A percentile compares a stretch with the other conserved stretches of the same genome.
Evolutionary conservation across 352 stramenopile genomes (phyloP).

Genomic region (Phytophthora multivora): DNA sequence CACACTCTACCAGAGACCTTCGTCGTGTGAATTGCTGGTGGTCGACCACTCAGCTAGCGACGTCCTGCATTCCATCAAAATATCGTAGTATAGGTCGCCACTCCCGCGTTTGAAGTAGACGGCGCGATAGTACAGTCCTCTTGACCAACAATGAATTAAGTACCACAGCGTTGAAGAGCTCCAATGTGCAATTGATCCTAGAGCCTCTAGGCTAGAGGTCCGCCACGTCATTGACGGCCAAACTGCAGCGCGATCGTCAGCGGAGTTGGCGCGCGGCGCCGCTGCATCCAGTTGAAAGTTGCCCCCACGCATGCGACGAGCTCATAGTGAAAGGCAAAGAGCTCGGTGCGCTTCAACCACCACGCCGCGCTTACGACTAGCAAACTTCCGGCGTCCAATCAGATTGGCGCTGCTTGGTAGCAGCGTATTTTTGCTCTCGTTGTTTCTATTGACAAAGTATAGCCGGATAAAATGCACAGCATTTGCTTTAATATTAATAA

Average conservation of each 20-base stretch:
- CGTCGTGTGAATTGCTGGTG: conserved; percentile 19
- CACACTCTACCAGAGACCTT: conserved; percentile 30
- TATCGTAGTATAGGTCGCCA: conserved; percentile 6
- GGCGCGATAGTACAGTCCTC: conserved; percentile 5
- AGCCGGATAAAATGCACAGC: too few species aligned
- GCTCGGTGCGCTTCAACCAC: conserved; percentile 25
- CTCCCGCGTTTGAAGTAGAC: not conserved
- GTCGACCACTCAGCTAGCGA: too few species aligned
- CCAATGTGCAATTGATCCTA: not conserved
- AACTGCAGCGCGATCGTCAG: conserved; percentile 3
- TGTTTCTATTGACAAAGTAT: too few species aligned
- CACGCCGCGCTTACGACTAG: conserved; percentile 27
- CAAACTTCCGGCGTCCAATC: conserved; percentile 19
- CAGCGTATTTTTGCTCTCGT: conserved; percentile 1
- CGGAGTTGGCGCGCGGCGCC: not conserved
- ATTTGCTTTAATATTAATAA: too few species aligned
- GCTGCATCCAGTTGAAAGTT: conserved; percentile 3
- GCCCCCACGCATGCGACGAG: conserved; percentile 2
- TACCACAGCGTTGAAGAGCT: not conserved
- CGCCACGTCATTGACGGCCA: conserved; percentile 1
- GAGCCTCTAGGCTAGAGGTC: too few species aligned
- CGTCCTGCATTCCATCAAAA: not conserved
- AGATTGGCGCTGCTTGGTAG: conserved; percentile 1
- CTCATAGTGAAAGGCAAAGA: conserved; percentile 8
- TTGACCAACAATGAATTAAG: not conserved